Conservation (phyloP, 2,329 filamentous ascomycete species). For the Rhinocladiella similis region DNA sequence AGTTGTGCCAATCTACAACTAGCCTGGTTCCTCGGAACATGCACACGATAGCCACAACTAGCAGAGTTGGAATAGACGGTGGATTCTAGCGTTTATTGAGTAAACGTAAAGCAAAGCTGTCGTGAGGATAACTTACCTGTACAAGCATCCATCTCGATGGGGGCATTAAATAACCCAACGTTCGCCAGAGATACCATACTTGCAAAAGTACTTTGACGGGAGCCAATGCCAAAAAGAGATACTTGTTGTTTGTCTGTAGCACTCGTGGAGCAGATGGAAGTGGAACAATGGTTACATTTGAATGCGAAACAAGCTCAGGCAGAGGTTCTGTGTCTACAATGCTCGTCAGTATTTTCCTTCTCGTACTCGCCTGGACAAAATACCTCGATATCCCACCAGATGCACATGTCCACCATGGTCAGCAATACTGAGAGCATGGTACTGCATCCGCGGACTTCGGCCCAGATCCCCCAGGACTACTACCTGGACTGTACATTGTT, state of each 20-base stretch:
- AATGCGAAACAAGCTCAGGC: constrained; percentile 70
- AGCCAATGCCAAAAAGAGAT: constrained; percentile 75
- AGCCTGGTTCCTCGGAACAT: constrained; percentile 76
- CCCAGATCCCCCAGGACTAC: constrained; percentile 94
- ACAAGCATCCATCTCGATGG: constrained; percentile 83
- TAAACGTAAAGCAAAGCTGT: constrained; percentile 8
- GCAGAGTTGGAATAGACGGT: constrained; percentile 87
- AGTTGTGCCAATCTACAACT: constrained; percentile 98
- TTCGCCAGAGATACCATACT: constrained; percentile 66
- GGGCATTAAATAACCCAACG: constrained; percentile 72
- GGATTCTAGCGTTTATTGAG: constrained; percentile 65
- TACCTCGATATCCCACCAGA: constrained; percentile 84
- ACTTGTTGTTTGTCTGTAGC: constrained; percentile 65
- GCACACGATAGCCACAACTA: constrained; percentile 71
- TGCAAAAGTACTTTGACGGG: constrained; percentile 88
- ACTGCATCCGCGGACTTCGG: constrained; percentile 95
- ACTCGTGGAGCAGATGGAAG: constrained; percentile 66
- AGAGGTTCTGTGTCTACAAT: constrained; percentile 73
- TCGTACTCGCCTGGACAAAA: not conserved
- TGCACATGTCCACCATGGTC: constrained; percentile 78
- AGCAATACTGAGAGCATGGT: constrained; percentile 90
- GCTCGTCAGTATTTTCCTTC: constrained; percentile 9
- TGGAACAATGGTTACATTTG: constrained; percentile 69
- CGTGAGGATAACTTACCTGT: constrained; percentile 51
- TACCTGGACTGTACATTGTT: constrained; percentile 66